Evolutionary conservation across 176 grass and related monocot species (phyloP).

Genomic region (Musa troglodytarum): DNA sequence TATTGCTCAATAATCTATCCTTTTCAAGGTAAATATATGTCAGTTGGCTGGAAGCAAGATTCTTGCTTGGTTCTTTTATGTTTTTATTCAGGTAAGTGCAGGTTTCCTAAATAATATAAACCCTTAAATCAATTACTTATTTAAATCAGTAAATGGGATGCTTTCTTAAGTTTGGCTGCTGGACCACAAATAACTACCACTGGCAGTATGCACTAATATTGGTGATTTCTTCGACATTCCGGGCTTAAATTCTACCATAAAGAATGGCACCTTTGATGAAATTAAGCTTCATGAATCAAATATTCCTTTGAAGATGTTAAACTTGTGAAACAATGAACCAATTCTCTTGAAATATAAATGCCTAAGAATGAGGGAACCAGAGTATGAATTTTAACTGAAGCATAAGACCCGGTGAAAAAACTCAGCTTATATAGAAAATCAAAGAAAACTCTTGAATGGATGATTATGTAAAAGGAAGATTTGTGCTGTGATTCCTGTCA

Average conservation of each 20-base stretch:
- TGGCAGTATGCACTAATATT: too few relatives aligned
- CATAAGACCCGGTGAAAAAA: neutral
- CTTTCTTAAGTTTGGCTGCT: too few relatives aligned
- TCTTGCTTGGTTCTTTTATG: neutral
- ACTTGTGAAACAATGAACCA: too few relatives aligned
- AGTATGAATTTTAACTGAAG: neutral
- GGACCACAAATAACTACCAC: too few relatives aligned
- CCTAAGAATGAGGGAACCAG: too few relatives aligned
- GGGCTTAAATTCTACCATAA: too few relatives aligned
- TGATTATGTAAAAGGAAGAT: neutral
- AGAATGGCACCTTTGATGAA: too few relatives aligned
- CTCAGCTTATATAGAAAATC: neutral
- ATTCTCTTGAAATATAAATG: neutral
- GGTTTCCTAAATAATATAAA: neutral
- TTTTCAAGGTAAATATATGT: neutral
- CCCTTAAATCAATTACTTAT: too few relatives aligned
- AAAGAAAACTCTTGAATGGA: neutral
- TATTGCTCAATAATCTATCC: neutral
- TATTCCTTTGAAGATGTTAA: too few relatives aligned
- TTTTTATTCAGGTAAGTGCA: neutral
- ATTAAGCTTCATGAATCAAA: too few relatives aligned
- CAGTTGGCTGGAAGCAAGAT: neutral
- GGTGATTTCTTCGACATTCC: too few relatives aligned
- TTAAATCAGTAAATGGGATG: too few relatives aligned
- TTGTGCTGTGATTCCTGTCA: neutral